Evolutionary conservation across 495 filamentous ascomycete genomes (phyloP).

Genomic region (Trichodelitschia bisporula): DNA sequence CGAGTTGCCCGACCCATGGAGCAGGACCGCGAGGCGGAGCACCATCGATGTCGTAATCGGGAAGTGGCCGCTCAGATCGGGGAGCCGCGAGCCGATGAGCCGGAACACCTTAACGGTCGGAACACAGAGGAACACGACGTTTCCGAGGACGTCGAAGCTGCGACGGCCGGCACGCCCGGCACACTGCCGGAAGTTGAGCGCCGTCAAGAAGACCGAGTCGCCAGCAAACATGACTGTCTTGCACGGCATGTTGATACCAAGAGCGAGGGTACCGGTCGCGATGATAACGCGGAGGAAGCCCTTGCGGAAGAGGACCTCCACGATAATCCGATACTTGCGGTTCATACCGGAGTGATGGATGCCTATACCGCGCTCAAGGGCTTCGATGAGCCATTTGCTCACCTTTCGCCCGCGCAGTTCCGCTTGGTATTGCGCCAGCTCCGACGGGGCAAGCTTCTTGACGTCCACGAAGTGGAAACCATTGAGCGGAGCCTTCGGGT

Average conservation of each 20-base stretch:
- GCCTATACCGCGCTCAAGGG: constrained; percentile 39
- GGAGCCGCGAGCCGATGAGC: constrained; percentile 43
- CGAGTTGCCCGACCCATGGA: constrained; percentile 37
- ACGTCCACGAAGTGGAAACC: constrained; percentile 40
- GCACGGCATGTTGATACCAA: constrained; percentile 74
- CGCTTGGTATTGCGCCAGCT: constrained; percentile 24
- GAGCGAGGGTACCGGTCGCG: constrained; percentile 48
- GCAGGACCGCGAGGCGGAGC: constrained; percentile 37
- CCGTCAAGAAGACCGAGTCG: constrained; percentile 44
- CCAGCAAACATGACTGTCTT: constrained; percentile 57
- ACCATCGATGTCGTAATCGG: constrained; percentile 51
- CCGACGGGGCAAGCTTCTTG: constrained; percentile 24
- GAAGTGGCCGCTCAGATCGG: constrained; percentile 53
- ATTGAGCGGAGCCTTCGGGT: constrained; percentile 34
- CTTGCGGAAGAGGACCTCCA: constrained; percentile 50
- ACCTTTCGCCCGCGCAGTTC: constrained; percentile 23
- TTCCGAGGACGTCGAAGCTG: constrained; percentile 58
- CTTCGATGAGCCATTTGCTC: constrained; percentile 23
- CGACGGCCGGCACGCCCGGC: constrained; percentile 55
- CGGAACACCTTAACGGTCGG: constrained; percentile 27
- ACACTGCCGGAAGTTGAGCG: constrained; percentile 51
- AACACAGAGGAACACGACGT: constrained; percentile 50
- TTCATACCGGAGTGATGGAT: constrained; percentile 64
- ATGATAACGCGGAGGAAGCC: constrained; percentile 49
- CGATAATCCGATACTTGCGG: constrained; percentile 42